These are phyloP conservation scores for Beauveria bassiana DNA, from an alignment of 2,329 filamentous ascomycete genomes.

Conservation along the genomic window DNA sequence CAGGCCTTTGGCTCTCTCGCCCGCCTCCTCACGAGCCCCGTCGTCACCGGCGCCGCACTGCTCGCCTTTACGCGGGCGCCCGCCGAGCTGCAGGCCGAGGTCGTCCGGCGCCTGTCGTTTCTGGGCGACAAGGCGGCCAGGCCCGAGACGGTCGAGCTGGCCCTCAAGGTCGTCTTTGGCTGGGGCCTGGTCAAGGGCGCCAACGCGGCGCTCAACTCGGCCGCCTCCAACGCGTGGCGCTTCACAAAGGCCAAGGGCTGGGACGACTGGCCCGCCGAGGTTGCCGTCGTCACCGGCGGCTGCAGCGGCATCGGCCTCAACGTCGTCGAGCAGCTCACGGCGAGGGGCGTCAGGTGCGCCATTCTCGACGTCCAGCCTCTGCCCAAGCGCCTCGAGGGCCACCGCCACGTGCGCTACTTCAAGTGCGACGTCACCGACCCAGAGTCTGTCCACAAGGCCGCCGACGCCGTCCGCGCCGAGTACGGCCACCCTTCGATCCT, in stretches of 20 bases:
- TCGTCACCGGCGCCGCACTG: slow-evolving; percentile 15
- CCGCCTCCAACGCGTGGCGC: slow-evolving; percentile 6
- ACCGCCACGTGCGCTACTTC: slow-evolving; percentile 52
- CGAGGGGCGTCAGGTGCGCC: slow-evolving; percentile 52
- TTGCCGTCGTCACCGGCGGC: slow-evolving; percentile 62
- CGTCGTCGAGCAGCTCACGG: slow-evolving; percentile 51
- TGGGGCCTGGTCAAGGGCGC: slow-evolving; percentile 5
- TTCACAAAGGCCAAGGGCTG: slow-evolving; percentile 27
- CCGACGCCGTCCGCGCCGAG: slow-evolving; percentile 37
- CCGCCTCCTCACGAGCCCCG: slow-evolving; percentile 11
- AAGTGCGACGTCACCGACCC: slow-evolving; percentile 56
- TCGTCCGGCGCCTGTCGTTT: slow-evolving; percentile 9
- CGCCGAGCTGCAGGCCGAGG: not conserved
- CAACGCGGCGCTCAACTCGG: slow-evolving; percentile 9
- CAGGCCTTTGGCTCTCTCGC: slow-evolving; percentile 9
- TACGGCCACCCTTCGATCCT: slow-evolving; percentile 56
- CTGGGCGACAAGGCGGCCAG: slow-evolving; percentile 5
- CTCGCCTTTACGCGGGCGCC: slow-evolving; percentile 12
- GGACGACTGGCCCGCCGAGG: slow-evolving; percentile 53
- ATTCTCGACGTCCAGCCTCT: slow-evolving; percentile 49
- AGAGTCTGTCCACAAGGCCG: slow-evolving; percentile 37
- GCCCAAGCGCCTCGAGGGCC: slow-evolving; percentile 15
- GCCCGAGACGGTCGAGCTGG: slow-evolving; percentile 3
- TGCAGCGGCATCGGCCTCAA: slow-evolving; percentile 59
- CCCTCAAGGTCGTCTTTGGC: slow-evolving; percentile 7